Conservation (phyloP, 116 monocot species). For the Iris pallida region DNA sequence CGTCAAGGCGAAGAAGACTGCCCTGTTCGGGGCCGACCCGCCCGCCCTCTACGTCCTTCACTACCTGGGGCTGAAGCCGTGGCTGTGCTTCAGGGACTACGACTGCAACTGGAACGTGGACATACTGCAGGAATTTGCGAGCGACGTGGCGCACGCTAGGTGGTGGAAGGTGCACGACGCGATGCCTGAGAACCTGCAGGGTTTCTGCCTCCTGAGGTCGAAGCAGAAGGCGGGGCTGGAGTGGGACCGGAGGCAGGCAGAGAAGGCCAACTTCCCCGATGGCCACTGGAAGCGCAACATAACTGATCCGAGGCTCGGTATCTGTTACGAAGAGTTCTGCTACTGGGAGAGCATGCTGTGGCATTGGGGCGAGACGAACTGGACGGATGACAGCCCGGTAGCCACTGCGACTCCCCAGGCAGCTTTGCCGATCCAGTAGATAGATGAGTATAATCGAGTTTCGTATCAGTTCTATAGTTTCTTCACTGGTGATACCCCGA, state of each 20-base stretch:
- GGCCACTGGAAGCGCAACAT: constrained; percentile 51
- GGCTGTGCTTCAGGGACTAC: constrained; percentile 65
- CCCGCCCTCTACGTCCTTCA: constrained; percentile 56
- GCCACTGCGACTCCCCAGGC: constrained; percentile 2
- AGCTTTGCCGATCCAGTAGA: background rate
- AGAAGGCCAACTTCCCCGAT: constrained; percentile 50
- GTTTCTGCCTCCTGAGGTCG: constrained; percentile 41
- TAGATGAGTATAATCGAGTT: no score
- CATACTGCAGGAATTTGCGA: constrained; percentile 44
- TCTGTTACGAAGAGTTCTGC: constrained; percentile 48
- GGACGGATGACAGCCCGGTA: background rate
- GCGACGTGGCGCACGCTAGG: constrained; percentile 50
- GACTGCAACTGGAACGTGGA: constrained; percentile 66
- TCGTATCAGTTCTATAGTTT: no score
- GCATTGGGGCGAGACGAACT: constrained; percentile 46
- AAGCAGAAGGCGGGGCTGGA: constrained; percentile 56
- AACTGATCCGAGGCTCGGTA: constrained; percentile 34
- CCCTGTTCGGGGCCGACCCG: constrained; percentile 49
- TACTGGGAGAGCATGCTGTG: constrained; percentile 52
- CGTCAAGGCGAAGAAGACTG: constrained; percentile 39
- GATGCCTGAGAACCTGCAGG: constrained; percentile 45
- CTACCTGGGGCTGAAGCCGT: constrained; percentile 60
- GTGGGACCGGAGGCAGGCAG: constrained; percentile 50
- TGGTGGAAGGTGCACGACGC: constrained; percentile 72
- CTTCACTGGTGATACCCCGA: no score